Evolutionary conservation across 805 yeast genomes (phyloP), one percentile per base, ranked within the genome.

Genomic region (Candida jianshihensis): DNA sequence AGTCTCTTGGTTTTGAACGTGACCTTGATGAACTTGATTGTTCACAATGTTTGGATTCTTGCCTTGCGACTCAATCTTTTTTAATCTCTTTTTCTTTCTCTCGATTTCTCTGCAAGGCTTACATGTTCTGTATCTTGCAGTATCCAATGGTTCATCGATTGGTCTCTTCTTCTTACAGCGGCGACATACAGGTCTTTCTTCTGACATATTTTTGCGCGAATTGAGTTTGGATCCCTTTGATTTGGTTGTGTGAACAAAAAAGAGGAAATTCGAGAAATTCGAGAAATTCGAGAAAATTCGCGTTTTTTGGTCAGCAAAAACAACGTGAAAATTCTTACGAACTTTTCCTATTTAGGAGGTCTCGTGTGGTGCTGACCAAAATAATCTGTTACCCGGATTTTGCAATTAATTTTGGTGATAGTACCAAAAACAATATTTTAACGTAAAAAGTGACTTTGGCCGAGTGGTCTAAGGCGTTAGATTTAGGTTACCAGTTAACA

Each of bases 121-220:
- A 26, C 56, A 52, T 8, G 56, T 52, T 44, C 55, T 48, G 44
- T 52, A 52, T 15, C 54, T 50, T n/a, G 54, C 52, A 5, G 56
- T 52, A 32, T 52, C 56, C 35, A 48, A 36, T 2, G 56, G 53
- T 36, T 52, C 56, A 19, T 52, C 54, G n/a, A 39, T 41, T 1
- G 52, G 48, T 38, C 56, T 50, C 46, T 52, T 52, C 54, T 52
- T 52, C 46, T 52, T 52, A 30, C 56, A 52, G 17, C 56, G 54
- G 36, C 56, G 56, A 36, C 56, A 52, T 29, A 42, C 46, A 29
- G 31, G 31, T 29, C 31, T 29, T n/a, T 18, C 19, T 9, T 29
- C 31, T 12, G 22, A 7, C 31, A 29, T 29, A 13, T n/a, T 19
- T 29, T 26, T 26, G 29, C 29, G 29, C 29, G 29, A 26, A 26